Percentiles rank a stretch among this genome's conserved stretches.
phyloP scores from a whole-genome alignment of 1,284 basidiomycete species.

The Trichosporon ovoides region DNA sequence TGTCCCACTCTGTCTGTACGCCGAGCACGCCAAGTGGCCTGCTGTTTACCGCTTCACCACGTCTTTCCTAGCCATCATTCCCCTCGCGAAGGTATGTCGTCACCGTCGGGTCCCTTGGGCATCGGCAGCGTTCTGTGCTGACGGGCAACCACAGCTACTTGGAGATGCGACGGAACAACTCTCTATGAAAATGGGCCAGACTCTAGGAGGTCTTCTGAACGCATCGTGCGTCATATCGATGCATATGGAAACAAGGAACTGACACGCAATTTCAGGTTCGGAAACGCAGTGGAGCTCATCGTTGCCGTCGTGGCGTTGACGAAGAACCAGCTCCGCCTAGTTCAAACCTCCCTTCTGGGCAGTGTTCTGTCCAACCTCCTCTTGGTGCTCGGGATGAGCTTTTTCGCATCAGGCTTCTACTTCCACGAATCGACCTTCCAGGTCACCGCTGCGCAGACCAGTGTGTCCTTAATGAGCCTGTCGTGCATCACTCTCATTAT shows the following conservation, averaged over 20 bases:
- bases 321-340: slow-evolving; percentile 78
- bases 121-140: slow-evolving; percentile 1
- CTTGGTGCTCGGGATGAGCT: slow-evolving; percentile 80
- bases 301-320: slow-evolving; percentile 75
- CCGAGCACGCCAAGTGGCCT: slow-evolving; percentile 57
- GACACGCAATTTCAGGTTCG: slow-evolving; percentile 35
- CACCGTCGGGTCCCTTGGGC: no score
- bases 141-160: slow-evolving; percentile 26
- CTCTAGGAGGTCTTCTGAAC: slow-evolving; percentile 76
- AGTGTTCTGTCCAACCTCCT: slow-evolving; percentile 79
- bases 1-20: slow-evolving; percentile 62
- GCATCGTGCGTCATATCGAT: slow-evolving; percentile 57
- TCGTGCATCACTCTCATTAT: slow-evolving; percentile 85
- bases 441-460: slow-evolving; percentile 78
- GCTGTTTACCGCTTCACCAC: slow-evolving; percentile 75
- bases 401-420: slow-evolving; percentile 65
- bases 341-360: slow-evolving; percentile 66
- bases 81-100: slow-evolving; percentile 66
- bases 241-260: neutral
- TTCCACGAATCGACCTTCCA: slow-evolving; percentile 68
- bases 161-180: slow-evolving; percentile 85
- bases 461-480: slow-evolving; percentile 70
- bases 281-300: slow-evolving; percentile 61
- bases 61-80: slow-evolving; percentile 80
- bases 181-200: slow-evolving; percentile 70